Percentiles rank a stretch among this genome's conserved stretches.
phyloP scores from a whole-genome alignment of 352 stramenopile genomes.

The Phytopythium ostracodes region DNA sequence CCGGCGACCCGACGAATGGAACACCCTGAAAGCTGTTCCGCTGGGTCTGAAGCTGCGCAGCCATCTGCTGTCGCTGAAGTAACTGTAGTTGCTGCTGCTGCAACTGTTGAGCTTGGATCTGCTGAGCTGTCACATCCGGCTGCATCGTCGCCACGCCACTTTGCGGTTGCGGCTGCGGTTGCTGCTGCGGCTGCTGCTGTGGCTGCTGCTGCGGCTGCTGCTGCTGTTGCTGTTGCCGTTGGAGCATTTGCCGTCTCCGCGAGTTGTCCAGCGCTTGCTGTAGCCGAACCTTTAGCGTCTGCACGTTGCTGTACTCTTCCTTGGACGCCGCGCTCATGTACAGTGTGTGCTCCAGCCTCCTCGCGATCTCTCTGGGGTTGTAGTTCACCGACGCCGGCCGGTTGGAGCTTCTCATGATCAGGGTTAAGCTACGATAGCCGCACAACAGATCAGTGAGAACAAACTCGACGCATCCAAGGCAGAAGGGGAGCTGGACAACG shows the following conservation, averaged over 20 bases:
- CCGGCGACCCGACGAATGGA: conserved; percentile 39
- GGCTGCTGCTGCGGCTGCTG: conserved; percentile 34
- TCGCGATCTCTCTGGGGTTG: conserved; percentile 83
- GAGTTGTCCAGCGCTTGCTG: conserved; percentile 87
- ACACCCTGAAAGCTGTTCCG: conserved; percentile 61
- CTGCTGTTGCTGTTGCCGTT: conserved; percentile 44
- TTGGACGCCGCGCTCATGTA: conserved; percentile 84
- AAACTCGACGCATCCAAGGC: neutral
- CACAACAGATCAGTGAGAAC: neutral
- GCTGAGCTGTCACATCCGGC: conserved; percentile 21
- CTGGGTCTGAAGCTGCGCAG: conserved; percentile 65
- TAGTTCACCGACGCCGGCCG: conserved; percentile 85
- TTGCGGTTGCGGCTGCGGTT: conserved; percentile 31
- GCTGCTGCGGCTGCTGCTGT: conserved; percentile 30
- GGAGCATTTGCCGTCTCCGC: conserved; percentile 62
- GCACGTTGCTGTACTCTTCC: conserved; percentile 86
- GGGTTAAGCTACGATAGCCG: conserved; percentile 50
- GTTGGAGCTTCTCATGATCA: conserved; percentile 90
- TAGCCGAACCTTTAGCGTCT: conserved; percentile 77
- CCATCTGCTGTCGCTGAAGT: conserved; percentile 64
- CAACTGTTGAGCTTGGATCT: conserved; percentile 44
- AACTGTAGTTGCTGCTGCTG: conserved; percentile 60
- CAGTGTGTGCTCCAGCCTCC: conserved; percentile 78
- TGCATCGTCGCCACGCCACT: conserved; percentile 16
- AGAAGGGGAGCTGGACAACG: conserved; percentile 5